Base-by-base conservation (phyloP, 2,329 filamentous ascomycete genomes). In the Penicillium sp. region DNA sequence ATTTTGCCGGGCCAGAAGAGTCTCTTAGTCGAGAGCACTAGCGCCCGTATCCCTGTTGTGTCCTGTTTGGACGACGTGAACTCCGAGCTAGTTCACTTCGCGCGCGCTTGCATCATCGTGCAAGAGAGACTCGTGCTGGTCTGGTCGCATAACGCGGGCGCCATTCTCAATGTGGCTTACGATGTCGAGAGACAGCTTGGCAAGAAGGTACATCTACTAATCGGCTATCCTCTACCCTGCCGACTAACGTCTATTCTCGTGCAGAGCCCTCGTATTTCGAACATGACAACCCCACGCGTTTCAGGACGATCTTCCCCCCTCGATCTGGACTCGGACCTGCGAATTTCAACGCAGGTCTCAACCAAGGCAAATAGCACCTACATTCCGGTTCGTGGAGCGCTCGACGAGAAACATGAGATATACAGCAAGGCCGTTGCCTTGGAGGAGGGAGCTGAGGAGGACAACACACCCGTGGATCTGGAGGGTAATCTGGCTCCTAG, bases 161-260 rank as follows among this genome's bases (percentile, higher is more conserved):
- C 50, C 5, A 54, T 62, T n/a, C 51, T 62, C 10, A 56, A 62
- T 27, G 58, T 62, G 11, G 60, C 60, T 3, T 55, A 52, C 31
- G 60, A 62, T 50, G 60, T 62, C 16, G 60, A 62, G 57, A 55
- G 54, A 47, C 60, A 62, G 43, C 52, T 62, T 6, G 58, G 57
- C 6, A 55, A 53, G 31, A 55, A 51, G 53, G 57, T 59, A 22
- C 39, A 46, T 41, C 6, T 6, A 31, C 6, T 5, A 13, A 18
- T 3, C 43, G n/a, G 5, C 19, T 7, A 16, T 6, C 13, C 1
- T 46, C 5, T 19, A 16, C 10, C 4, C 11, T n/a, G 16, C 7
- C 9, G 6, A 22, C 36, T 53, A 9, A 53, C n/a, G 10, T 13
- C 37, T 36, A 1, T 35, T 4, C 22, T 27, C 10, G 6, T 40